Base-by-base conservation (phyloP, 306 rosid species). In the Castanea sativa region DNA sequence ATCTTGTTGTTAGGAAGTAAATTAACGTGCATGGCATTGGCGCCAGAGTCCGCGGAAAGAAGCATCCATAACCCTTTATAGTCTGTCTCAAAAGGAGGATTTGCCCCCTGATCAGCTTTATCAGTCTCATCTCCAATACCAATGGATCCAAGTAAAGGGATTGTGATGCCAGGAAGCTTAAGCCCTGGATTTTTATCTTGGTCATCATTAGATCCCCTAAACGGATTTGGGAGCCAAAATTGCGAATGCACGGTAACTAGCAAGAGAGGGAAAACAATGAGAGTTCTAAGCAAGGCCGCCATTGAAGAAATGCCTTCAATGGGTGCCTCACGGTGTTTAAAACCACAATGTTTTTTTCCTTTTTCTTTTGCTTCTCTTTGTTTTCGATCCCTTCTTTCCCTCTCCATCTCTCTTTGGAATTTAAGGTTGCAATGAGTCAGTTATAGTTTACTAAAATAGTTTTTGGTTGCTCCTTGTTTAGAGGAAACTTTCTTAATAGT, bases 11-110 rank as follows among this genome's bases (percentile, higher is more conserved):
- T 90, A 6, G 96, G 97, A 63, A 93, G 85, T 86, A 96, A 67
- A n/a, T 80, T 84, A 2, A 88, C 4, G 1, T 96, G 99, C 99
- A 96, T 96, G 72, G 88, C 93, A 0, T 96, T 89, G 5, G 93
- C 94, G 16, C 91, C 94, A 0, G 94, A 75, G 52, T 93, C 19
- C 1, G 0, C 5, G 1, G 79, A 55, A 38, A 86, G 73, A 3
- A 93, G 0, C 0, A 81, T 85, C 99, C 99, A 93, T 0, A 2
- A 0, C 21, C 99, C 99, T 2, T 0, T 0, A 19, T 1, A 80
- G 6, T 23, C 1, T 20, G 83, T 61, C 33, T 73, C 79, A 0
- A 80, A 79, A 73, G 88, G 81, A 1, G 82, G 77, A 23, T 71
- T 71, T 13, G 51, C 63, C 2, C 33, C 32, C 5, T 16, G 69